Evolutionary conservation across 2,329 filamentous ascomycete genomes (phyloP), one percentile per base, ranked within the genome.

Genomic region (Aspergillus hiratsukae): DNA sequence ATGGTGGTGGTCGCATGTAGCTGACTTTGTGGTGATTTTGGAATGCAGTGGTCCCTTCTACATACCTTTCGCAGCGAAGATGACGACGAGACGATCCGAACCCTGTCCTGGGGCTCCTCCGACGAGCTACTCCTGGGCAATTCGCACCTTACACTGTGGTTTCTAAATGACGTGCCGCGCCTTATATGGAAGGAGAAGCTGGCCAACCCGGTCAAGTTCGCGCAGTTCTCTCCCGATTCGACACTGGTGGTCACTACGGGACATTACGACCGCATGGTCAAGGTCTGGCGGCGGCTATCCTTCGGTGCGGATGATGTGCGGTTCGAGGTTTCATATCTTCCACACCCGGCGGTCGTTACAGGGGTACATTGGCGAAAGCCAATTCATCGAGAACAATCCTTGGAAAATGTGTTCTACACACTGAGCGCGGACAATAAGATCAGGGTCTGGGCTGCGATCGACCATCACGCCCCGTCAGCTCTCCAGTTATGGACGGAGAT

Each of bases 391-490:
- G 90, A 93, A 37, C 89, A 96, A 69, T 86, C 85, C 5, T 83
- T 88, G 54, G 89, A 94, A 41, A 94, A 96, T 72, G 87, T 96
- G 0, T 81, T 99, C 1, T 97, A 96, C 69, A 96, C 94, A 0
- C 85, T 92, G 61, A 95, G 91, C 64, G 82, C 85, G 14, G 94
- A 99, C 70, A 86, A 88, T 56, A 79, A 87, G 51, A 77, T 97
- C 60, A 84, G 92, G 48, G 83, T 97, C 43, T 99, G 93, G 93
- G 87, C 88, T 0, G 83, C 87, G 8, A 86, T 85, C 4, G 90
- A 96, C 58, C 82, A 85, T 40, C 83, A 88, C 64, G 84, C 86
- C 21, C 78, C 87, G 21, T 86, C 90, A 52, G 84, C 88, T 4
- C 79, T 97, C 69, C 84, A 89, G 54, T 81, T 95, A 40, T 96